These are phyloP conservation scores for Clavaria fumosa DNA, from an alignment of 768 basidiomycete genomes.

Conservation along the genomic window DNA sequence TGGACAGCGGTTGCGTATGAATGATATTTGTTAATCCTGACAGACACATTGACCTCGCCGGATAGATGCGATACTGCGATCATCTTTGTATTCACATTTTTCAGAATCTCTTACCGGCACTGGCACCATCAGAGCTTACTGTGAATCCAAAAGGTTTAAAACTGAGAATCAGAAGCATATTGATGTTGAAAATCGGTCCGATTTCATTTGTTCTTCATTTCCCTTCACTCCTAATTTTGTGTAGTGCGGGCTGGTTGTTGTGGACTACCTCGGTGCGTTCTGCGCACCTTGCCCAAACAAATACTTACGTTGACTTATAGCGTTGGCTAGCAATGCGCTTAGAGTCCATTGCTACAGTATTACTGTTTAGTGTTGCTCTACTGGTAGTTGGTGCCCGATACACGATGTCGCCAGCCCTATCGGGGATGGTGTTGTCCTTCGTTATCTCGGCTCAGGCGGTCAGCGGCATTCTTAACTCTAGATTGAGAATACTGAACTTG, in stretches of 20 bases:
- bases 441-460: conserved; percentile 67
- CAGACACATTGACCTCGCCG: neutral
- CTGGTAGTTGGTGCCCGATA: conserved; percentile 63
- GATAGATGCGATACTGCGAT: conserved; percentile 55
- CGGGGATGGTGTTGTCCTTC: conserved; percentile 63
- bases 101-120: conserved; percentile 60
- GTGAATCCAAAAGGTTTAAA: conserved; percentile 45
- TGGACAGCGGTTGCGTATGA: conserved; percentile 47
- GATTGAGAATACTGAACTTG: too few species aligned
- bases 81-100: conserved; percentile 62
- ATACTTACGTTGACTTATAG: conserved; percentile 16
- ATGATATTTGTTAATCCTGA: neutral
- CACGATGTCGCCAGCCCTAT: conserved; percentile 64
- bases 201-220: neutral
- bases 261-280: conserved; percentile 44
- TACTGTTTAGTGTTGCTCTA: conserved; percentile 69
- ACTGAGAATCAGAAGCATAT: conserved; percentile 48
- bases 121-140: conserved; percentile 60
- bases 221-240: conserved; percentile 22
- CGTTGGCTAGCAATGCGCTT: conserved; percentile 82
- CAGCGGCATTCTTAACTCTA: too few species aligned
- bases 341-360: conserved; percentile 61
- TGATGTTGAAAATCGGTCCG: conserved; percentile 66
- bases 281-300: conserved; percentile 10
- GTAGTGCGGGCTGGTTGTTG: conserved; percentile 77